These are phyloP conservation scores for Kazachstania viticola DNA, from an alignment of 805 yeast species.

Conservation along the genomic window DNA sequence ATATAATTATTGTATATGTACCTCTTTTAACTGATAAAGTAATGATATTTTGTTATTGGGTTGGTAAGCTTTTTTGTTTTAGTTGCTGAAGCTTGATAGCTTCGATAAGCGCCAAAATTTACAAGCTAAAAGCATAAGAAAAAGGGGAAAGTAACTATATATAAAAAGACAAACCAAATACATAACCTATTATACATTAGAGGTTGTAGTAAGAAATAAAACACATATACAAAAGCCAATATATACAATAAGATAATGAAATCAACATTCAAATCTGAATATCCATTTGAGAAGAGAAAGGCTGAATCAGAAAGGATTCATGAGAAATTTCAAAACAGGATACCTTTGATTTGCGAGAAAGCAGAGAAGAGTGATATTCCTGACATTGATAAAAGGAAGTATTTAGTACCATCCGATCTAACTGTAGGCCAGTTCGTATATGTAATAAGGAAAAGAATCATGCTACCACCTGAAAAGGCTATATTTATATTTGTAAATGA, in stretches of 20 bases:
- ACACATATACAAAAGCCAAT: background rate
- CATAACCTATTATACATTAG: too few relatives aligned
- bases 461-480: conserved; percentile 94
- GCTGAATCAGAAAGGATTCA: conserved; percentile 89
- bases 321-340: conserved; percentile 79
- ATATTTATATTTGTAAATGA: conserved; percentile 95
- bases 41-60: too few relatives aligned
- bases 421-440: conserved; percentile 98
- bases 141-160: too few relatives aligned
- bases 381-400: conserved; percentile 93
- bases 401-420: conserved; percentile 89
- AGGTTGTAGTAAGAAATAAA: too few relatives aligned
- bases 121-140: too few relatives aligned
- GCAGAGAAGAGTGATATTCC: conserved; percentile 95
- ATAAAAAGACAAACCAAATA: too few relatives aligned
- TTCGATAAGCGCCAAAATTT: too few relatives aligned
- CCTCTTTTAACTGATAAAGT: too few relatives aligned
- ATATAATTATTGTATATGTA: too few relatives aligned
- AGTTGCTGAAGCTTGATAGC: too few relatives aligned
- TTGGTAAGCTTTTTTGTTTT: too few relatives aligned
- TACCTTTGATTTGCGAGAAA: conserved; percentile 93
- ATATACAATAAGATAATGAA: conserved; percentile 16
- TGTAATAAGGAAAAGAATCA: conserved; percentile 91
- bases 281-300: conserved; percentile 89
- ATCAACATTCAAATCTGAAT: conserved; percentile 41